Base-by-base conservation (phyloP, 768 basidiomycete species). In the Pleurotus tuber-regium region DNA sequence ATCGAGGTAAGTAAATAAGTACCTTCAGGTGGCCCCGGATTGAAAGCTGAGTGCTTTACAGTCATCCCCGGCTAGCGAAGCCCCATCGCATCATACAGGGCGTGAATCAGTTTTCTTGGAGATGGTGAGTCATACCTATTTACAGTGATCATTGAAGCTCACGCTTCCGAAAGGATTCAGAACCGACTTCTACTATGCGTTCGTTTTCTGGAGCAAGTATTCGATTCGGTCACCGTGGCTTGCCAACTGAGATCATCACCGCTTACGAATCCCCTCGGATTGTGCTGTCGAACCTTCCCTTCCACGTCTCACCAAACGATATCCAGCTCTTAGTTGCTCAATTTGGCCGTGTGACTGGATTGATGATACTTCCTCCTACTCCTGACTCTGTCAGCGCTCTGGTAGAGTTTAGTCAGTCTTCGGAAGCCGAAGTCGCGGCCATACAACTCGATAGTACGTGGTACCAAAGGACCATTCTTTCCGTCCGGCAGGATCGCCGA, bases 231-330 rank as follows among this genome's bases (percentile, higher is more conserved):
- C 39, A 38, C 23, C 31, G 46, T 14, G 46, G 46, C 11, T 11
- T 31, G 12, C 46, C 46, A 6, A 19, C 46, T n/a, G 12, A 60
- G 8, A 57, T 78, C 28, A 55, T 59, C 46, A 74, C 76, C 2
- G 59, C 66, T 1, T 70, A 71, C 5, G 76, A 79, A 50, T 71
- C 74, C 2, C 57, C 47, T 11, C 63, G 59, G 25, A 56, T 79
- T 35, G 51, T 72, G 24, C 54, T 83, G 7, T 68, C 68, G 11
- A 74, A 76, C 47, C 58, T 82, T 16, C 73, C 77, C 11, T 21
- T 56, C 6, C 56, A 66, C 47, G 52, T 66, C 23, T 44, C 65
- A 25, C 50, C 59, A 31, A 42, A 55, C 9, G 70, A 72, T 18
- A 54, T 77, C 18, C 52, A 55, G n/a, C 51, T 40, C 3, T 61